phyloP scores from a whole-genome alignment of 176 grass and related monocot genomes.

The Carex parvula region DNA sequence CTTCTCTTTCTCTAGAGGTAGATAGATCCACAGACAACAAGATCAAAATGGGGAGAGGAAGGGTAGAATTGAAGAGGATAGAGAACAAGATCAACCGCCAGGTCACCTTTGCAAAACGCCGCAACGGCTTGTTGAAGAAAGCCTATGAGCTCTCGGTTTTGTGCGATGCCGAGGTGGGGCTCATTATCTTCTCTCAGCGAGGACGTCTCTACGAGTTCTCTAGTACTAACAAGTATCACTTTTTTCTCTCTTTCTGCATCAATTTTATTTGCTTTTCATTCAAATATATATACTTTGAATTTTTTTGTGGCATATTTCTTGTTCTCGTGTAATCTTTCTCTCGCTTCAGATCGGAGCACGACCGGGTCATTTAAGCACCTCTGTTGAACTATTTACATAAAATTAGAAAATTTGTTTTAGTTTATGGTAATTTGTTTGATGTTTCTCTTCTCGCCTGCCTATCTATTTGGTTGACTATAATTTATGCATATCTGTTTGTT shows the following conservation, averaged over 20 bases:
- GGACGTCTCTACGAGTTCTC: conserved; percentile 47
- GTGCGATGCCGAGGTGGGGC: conserved; percentile 43
- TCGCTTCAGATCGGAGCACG: not conserved
- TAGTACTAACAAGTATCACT: conserved; percentile 1
- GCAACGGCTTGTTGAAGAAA: conserved; percentile 44
- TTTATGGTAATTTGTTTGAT: not conserved
- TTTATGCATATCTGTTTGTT: not conserved
- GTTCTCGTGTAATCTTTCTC: not conserved
- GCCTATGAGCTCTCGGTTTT: conserved; percentile 42
- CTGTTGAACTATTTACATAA: not conserved
- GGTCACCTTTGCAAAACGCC: conserved; percentile 41
- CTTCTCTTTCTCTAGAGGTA: not conserved
- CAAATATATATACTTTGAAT: not conserved
- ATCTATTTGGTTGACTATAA: not conserved
- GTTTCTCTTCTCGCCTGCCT: not conserved
- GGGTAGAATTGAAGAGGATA: conserved; percentile 42
- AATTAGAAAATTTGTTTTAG: not conserved
- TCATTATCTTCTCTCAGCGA: conserved; percentile 43
- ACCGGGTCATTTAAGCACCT: not conserved
- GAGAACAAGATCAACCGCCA: conserved; percentile 52
- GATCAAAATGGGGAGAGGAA: conserved; percentile 31
- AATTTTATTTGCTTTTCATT: not conserved
- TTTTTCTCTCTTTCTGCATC: not conserved
- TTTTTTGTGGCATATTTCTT: not conserved
- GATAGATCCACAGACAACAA: conserved; percentile 7